Evolutionary conservation across 768 basidiomycete species (phyloP), one percentile per base, ranked within the genome.

Genomic region (Tremella yokohamensis): DNA sequence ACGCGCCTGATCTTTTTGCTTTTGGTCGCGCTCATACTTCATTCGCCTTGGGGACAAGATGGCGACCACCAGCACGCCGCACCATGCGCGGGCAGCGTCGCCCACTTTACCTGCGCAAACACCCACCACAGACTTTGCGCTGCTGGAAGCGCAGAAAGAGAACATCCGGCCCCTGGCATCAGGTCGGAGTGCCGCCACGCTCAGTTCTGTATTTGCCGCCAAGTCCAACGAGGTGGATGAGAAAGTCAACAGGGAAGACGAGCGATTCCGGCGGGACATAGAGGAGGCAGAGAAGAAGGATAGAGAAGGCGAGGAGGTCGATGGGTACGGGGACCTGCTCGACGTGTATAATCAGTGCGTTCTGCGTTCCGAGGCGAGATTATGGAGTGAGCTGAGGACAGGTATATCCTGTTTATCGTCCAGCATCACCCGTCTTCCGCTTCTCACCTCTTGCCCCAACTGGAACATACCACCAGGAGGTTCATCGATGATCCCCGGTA

Each of bases 401-500:
- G 71, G 29, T 75, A 92, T 77, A 84, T 97, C 52, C 84, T 88
- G 61, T 98, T 92, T 89, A 91, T 87, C 34, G 79, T 86, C 58
- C 85, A 90, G 64, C 84, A 84, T 67, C 92, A 93, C 72, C 92
- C 94, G 45, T 80, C 83, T 48, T 85, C 87, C 49, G 80, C 83
- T 45, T 82, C 87, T 68, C 82, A 89, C 16, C 82, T 96, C 34
- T 71, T 87, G 1, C 87, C 89, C 45, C 77, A 97, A 6, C 80
- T 99, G 16, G 89, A 93, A 66, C 85, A 90, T 68, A 85, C 87
- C 0, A 91, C 91, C 1, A 78, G 84, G 26, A 83, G 84, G 55
- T 96, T 97, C 76, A 84, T 86, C 63, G 81, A 84, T 24, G 94
- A 98, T 73, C 79, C 82, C n/a, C 78, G 84, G 13, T 98, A 96